Conservation (phyloP, 2,329 filamentous ascomycete species). For the Fusarium ambrosium region DNA sequence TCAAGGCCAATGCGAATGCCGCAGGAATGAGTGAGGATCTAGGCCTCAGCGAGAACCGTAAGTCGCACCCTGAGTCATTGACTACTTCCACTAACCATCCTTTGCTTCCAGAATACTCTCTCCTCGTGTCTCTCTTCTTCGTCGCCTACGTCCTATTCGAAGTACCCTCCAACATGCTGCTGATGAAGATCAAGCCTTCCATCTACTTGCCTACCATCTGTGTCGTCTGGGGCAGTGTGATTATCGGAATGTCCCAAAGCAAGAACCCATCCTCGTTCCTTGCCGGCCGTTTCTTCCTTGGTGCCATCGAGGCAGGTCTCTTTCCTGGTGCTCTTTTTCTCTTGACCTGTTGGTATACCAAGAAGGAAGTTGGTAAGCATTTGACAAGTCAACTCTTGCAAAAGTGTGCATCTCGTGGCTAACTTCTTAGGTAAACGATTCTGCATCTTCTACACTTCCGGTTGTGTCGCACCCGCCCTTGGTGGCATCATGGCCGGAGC, state of each 20-base stretch:
- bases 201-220: constrained; percentile 27
- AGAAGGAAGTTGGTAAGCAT: constrained; percentile 32
- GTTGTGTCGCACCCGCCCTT: constrained; percentile 23
- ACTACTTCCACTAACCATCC: background rate
- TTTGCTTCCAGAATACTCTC: constrained; percentile 25
- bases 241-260: constrained; percentile 29
- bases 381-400: background rate
- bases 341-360: constrained; percentile 32
- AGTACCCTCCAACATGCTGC: constrained; percentile 28
- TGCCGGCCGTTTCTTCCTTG: constrained; percentile 67
- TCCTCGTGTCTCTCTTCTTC: constrained; percentile 32
- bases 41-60: constrained; percentile 22
- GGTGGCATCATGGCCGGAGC: constrained; percentile 27
- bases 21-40: constrained; percentile 30
- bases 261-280: constrained; percentile 24
- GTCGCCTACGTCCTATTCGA: constrained; percentile 27
- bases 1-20: constrained; percentile 31
- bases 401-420: background rate
- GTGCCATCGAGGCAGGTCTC: constrained; percentile 73
- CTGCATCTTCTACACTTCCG: constrained; percentile 28
- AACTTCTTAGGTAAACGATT: constrained; percentile 22
- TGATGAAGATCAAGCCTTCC: constrained; percentile 28
- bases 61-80: background rate
- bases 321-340: constrained; percentile 64
- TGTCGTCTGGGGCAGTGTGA: constrained; percentile 24